These are phyloP conservation scores for Didymellaceae sp. DNA, from an alignment of 2,329 filamentous ascomycete species.

Conservation along the genomic window DNA sequence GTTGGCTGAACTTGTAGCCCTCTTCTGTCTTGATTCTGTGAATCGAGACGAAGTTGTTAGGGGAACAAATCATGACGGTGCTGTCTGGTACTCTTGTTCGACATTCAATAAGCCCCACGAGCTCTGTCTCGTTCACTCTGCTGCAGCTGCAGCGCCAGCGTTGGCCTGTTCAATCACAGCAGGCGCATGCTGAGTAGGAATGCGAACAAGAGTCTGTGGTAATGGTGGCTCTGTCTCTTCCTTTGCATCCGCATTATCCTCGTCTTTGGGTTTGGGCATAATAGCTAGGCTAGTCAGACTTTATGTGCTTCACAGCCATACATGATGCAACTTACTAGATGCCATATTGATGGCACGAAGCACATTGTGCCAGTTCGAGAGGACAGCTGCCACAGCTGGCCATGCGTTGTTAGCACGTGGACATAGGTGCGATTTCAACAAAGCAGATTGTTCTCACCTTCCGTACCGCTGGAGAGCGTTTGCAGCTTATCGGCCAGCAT, in stretches of 20 bases:
- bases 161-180: constrained; percentile 44
- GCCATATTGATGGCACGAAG: constrained; percentile 86
- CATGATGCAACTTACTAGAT: constrained; percentile 66
- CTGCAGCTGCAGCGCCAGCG: constrained; percentile 32
- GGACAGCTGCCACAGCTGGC: constrained; percentile 78
- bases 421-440: not conserved
- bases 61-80: not conserved
- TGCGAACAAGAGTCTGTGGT: constrained; percentile 82
- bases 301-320: not conserved
- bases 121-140: constrained; percentile 3
- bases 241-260: constrained; percentile 51
- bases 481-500: constrained; percentile 77
- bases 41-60: not conserved
- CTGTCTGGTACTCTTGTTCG: not conserved
- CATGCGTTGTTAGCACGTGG: constrained; percentile 1
- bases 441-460: constrained; percentile 61
- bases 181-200: constrained; percentile 74
- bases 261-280: constrained; percentile 66
- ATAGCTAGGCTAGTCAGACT: constrained; percentile 62
- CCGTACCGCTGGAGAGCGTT: constrained; percentile 80
- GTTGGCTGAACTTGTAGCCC: not conserved
- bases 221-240: constrained; percentile 59
- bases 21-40: not conserved
- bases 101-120: not conserved
- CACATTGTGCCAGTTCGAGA: constrained; percentile 89